phyloP scores from a whole-genome alignment of 106 monocot genomes.

The Cymbidium sinense region DNA sequence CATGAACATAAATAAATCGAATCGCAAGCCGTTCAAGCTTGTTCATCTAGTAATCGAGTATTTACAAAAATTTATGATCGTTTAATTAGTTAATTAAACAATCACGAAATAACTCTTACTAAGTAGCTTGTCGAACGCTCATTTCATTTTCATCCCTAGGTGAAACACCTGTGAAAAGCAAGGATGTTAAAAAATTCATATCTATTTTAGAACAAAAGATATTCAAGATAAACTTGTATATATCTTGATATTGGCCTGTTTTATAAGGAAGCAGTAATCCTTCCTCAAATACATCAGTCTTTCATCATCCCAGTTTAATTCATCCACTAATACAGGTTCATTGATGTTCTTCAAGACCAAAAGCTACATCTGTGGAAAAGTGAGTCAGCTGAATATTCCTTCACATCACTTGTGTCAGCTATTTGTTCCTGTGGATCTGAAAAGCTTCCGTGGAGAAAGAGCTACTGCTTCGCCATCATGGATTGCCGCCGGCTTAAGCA shows the following conservation, averaged over 20 bases:
- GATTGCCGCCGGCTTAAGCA: slow-evolving; percentile 70
- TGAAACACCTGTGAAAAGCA: too few relatives aligned
- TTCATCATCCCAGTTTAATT: background rate
- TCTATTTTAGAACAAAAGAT: too few relatives aligned
- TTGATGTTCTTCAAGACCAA: slow-evolving; percentile 63
- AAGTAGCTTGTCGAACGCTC: too few relatives aligned
- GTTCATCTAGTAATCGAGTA: too few relatives aligned
- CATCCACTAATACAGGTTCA: slow-evolving; percentile 41
- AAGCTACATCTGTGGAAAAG: slow-evolving; percentile 91
- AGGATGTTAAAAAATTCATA: too few relatives aligned
- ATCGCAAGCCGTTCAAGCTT: too few relatives aligned
- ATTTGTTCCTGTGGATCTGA: slow-evolving; percentile 80
- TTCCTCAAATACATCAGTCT: background rate
- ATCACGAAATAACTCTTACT: too few relatives aligned
- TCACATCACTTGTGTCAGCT: slow-evolving; percentile 77
- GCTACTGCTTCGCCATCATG: slow-evolving; percentile 33
- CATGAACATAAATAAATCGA: too few relatives aligned
- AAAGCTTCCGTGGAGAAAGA: slow-evolving; percentile 27
- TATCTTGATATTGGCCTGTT: background rate
- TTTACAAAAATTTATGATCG: too few relatives aligned
- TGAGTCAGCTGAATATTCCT: slow-evolving; percentile 53
- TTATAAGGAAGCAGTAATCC: background rate
- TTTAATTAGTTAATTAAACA: too few relatives aligned
- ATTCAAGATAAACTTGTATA: background rate
- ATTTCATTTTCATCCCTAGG: too few relatives aligned